phyloP scores from a whole-genome alignment of 495 filamentous ascomycete species.

The Margaritispora aquatica region DNA sequence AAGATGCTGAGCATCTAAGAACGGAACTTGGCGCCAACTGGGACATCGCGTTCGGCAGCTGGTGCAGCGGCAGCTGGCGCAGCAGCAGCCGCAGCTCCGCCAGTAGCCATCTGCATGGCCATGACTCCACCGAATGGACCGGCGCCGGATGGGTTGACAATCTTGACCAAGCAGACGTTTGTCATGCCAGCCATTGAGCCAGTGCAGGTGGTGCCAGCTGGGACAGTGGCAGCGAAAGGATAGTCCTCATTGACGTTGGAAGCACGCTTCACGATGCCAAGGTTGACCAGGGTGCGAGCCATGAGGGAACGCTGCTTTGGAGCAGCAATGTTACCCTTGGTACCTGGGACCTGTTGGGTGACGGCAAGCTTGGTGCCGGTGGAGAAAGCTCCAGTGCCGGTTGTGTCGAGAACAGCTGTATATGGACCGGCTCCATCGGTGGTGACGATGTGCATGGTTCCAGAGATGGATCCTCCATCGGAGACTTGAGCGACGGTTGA shows the following conservation, averaged over 20 bases:
- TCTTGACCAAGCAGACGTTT: constrained; percentile 34
- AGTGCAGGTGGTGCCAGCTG: constrained; percentile 29
- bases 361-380: constrained; percentile 19
- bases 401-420: constrained; percentile 31
- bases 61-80: constrained; percentile 1
- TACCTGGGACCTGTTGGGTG: constrained; percentile 25
- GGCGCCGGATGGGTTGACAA: constrained; percentile 29
- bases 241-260: constrained; percentile 31
- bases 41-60: not conserved
- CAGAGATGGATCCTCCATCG: constrained; percentile 27
- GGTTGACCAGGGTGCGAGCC: constrained; percentile 21
- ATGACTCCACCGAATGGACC: constrained; percentile 36
- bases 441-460: constrained; percentile 34
- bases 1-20: constrained; percentile 8
- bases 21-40: constrained; percentile 21
- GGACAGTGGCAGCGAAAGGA: constrained; percentile 27
- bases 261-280: constrained; percentile 27
- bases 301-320: constrained; percentile 22
- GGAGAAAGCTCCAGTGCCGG: constrained; percentile 29
- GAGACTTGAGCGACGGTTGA: constrained; percentile 31
- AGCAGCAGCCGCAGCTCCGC: constrained; percentile 3
- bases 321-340: constrained; percentile 27
- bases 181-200: constrained; percentile 27
- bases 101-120: constrained; percentile 30
- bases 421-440: constrained; percentile 34